phyloP scores from a whole-genome alignment of 805 yeast genomes.

The Metschnikowia continentalis region DNA sequence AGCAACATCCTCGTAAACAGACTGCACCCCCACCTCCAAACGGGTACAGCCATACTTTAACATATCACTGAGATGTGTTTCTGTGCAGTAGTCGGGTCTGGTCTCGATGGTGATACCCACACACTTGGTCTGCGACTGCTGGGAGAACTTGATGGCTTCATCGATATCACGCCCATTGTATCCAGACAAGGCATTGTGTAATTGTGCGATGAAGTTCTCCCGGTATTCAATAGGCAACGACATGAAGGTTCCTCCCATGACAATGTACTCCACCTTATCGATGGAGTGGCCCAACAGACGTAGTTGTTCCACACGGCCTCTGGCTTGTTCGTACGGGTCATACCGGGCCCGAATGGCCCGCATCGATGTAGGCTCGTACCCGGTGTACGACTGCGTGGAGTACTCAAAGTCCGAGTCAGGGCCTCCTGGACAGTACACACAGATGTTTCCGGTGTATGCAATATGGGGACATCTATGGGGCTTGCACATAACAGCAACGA shows the following conservation, averaged over 20 bases:
- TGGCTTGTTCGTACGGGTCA: slow-evolving; percentile 97
- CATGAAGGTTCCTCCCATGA: slow-evolving; percentile 99
- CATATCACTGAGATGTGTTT: slow-evolving; percentile 93
- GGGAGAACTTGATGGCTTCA: slow-evolving; percentile 87
- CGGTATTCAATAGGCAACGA: slow-evolving; percentile 85
- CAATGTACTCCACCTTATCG: slow-evolving; percentile 94
- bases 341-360: slow-evolving; percentile 98
- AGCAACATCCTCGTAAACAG: slow-evolving; percentile 97
- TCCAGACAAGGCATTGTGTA: slow-evolving; percentile 95
- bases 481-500: slow-evolving; percentile 98
- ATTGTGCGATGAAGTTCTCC: slow-evolving; percentile 79
- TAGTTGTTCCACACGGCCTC: slow-evolving; percentile 95
- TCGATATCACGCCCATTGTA: slow-evolving; percentile 81
- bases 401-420: slow-evolving; percentile 98
- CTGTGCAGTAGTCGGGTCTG: slow-evolving; percentile 97
- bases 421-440: slow-evolving; percentile 99
- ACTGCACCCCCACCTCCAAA: slow-evolving; percentile 94
- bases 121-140: slow-evolving; percentile 92
- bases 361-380: slow-evolving; percentile 98
- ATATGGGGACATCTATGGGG: slow-evolving; percentile 99
- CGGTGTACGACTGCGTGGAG: slow-evolving; percentile 96
- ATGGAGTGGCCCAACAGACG: slow-evolving; percentile 94
- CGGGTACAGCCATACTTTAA: slow-evolving; percentile 94
- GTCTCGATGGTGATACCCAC: slow-evolving; percentile 98
- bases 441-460: slow-evolving; percentile 96